Conservation (phyloP, 2,329 filamentous ascomycete species). For the Cladosporium velox region DNA sequence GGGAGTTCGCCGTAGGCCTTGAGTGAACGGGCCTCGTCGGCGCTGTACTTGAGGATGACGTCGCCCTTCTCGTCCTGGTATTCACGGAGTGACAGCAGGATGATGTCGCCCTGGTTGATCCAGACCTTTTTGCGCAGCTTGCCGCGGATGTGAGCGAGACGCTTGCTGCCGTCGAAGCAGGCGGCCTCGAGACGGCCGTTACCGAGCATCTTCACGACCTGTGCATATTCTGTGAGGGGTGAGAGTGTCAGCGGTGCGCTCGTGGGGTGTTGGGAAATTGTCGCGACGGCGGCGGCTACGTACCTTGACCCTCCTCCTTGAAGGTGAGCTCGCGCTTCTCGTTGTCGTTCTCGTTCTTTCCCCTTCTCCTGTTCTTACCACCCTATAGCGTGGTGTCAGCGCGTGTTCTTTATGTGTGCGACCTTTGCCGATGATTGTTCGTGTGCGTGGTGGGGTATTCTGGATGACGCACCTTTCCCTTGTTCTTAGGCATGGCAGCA, state of each 20-base stretch:
- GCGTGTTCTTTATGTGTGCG: slow-evolving; percentile 45
- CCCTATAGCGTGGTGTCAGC: slow-evolving; percentile 53
- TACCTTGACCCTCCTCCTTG: slow-evolving; percentile 94
- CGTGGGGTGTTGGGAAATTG: neutral
- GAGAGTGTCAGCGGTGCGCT: slow-evolving; percentile 24
- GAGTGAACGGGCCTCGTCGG: slow-evolving; percentile 90
- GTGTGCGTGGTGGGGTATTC: slow-evolving; percentile 18
- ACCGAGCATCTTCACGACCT: slow-evolving; percentile 93
- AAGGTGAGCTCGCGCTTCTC: slow-evolving; percentile 98
- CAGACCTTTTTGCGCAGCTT: slow-evolving; percentile 99
- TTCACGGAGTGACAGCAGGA: slow-evolving; percentile 82
- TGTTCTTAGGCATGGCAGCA: slow-evolving; percentile 92
- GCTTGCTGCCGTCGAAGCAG: slow-evolving; percentile 92
- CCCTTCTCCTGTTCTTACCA: slow-evolving; percentile 96
- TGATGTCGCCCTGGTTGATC: slow-evolving; percentile 98
- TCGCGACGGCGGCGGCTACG: slow-evolving; percentile 26
- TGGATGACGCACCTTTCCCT: slow-evolving; percentile 79
- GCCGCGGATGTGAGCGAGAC: slow-evolving; percentile 82
- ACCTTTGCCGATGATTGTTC: slow-evolving; percentile 16
- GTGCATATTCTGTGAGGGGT: slow-evolving; percentile 65
- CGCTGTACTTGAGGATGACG: slow-evolving; percentile 91
- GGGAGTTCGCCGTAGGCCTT: slow-evolving; percentile 98
- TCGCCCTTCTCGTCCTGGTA: slow-evolving; percentile 94
- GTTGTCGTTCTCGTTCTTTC: slow-evolving; percentile 86
- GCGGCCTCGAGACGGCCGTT: slow-evolving; percentile 91